Base-by-base conservation (phyloP, 768 basidiomycete genomes). In the Lactarius hengduanensis region DNA sequence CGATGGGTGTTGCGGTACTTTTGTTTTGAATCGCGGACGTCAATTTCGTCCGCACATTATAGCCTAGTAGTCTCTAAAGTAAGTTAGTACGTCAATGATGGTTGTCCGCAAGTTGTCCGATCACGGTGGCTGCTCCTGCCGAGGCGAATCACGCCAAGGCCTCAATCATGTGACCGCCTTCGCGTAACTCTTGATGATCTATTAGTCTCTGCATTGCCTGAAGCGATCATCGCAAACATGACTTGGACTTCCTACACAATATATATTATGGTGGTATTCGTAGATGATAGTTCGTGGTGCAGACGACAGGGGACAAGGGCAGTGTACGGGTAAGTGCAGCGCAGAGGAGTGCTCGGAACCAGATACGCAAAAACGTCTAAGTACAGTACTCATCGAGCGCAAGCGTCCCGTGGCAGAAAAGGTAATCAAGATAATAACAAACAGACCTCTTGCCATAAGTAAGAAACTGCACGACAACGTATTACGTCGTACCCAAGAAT, bases 261-360 rank as follows among this genome's bases (percentile, higher is more conserved):
- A 57, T 64, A 32, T 57, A 64, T 58, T 55, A 55, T 60, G 36
- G 22, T 64, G 47, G 3, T 62, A 59, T 41, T 41, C 38, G 34
- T 28, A 47, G 30, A 65, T 65, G 58, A 53, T 55, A 15, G 50
- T 22, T 34, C 50, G 47, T 54, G 15, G 26, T 60, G 64, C 58
- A 41, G 40, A 53, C 15, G 57, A 57, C 30, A 53, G 36, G n/a
- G 9, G 18, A 34, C 28, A 34, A 56, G 38, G 38, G 34, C 57
- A 58, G 15, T 36, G 57, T 22, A n/a, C 55, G 55, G 34, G 55
- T 32, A 22, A 30, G 57, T 22, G 38, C 38, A 62, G 38, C 16
- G 65, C 28, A 41, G 38, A 22, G 28, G 16, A 56, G 18, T 45
- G 53, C 8, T 13, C 40, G n/a, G 7, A 30, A 30, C 20, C 50